Base-by-base conservation (phyloP, 768 basidiomycete genomes). In the Termitomyces eurrhizus region DNA sequence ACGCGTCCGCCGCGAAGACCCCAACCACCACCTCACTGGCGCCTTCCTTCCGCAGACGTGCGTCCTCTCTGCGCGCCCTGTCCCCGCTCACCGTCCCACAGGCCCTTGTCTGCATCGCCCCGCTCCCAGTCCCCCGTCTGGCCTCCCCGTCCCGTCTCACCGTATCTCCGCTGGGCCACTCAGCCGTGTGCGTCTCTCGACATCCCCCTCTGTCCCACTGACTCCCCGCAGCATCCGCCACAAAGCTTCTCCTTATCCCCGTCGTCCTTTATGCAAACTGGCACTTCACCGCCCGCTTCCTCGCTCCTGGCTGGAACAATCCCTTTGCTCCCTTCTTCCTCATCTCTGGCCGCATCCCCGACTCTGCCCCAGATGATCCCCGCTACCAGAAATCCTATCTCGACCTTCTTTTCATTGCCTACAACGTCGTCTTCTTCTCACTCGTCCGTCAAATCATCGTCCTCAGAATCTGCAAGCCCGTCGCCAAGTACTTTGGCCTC, bases 351-450 rank as follows among this genome's bases (percentile, higher is more conserved):
- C 81, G 66, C n/a, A 60, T 90, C 35, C 75, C 84, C 11, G 73
- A 74, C 3, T 82, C 86, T 0, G 69, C 79, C 5, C 73, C 76
- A 7, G 79, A 81, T 0, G 83, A 87, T 64, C 81, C 83, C 0
- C 82, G 82, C 36, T 93, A 91, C 67, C 76, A 76, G 42, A 98
- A 94, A 74, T 83, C 83, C 16, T 89, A 80, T 65, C 73, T 83
- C 61, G 96, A 98, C 69, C 63, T 94, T 9, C 68, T 81, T 16
- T 99, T 99, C 75, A 66, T 98, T 50, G 80, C 80, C 3, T 95
- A 92, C 73, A 79, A 95, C 69, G 78, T 98, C 72, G 76, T 98
- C 53, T 86, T 96, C 67, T 98, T 89, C 77, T 95, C 93, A 2
- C 90, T 94, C 70, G 65, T 95, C 46, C 87, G 96, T 35, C 94